Base-by-base conservation (phyloP, 169 alveolate species). In the Babesia ovata region DNA sequence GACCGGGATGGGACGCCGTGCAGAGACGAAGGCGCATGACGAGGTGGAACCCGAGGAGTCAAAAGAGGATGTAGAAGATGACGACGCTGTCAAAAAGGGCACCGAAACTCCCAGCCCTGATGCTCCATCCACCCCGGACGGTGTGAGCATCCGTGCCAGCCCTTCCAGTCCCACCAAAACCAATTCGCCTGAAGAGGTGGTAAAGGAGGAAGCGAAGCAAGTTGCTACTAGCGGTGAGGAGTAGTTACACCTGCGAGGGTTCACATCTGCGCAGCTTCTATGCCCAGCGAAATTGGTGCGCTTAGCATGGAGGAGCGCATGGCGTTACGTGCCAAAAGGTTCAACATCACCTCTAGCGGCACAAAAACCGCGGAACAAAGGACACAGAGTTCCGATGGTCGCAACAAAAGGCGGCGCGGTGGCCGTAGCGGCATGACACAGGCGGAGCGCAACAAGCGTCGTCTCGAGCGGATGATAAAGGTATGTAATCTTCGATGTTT, bases 281-380 rank as follows among this genome's bases (percentile, higher is more conserved):
- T 16, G 21, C 45, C 48, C 21, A 57, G 65, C 50, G 65, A 57
- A 22, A 36, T n/a, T 22, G 70, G 70, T 33, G 12, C 24, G 12
- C 70, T 76, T 52, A 52, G 52, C 11, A 54, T 54, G 59, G 86
- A 76, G 33, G 86, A 76, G 26, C 49, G 77, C 45, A 44, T 45
- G 48, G 73, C 65, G 9, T 50, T 45, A 42, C 74, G 87, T 4
- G 87, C 79, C 46, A 70, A 61, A 53, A 44, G 87, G 29, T 78
- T 78, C 67, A 78, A 78, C 81, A n/a, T 70, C 26, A 57, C 74
- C 19, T 4, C 67, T 2, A 14, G 54, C 14, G 54, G 9, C 21
- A 56, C 16, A 36, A 21, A 21, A 11, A 1, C 61, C 14, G 21
- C 19, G 33, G 24, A n/a, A 44, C 26, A 22, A 22, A 53, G 24